Base-by-base conservation (phyloP, 768 basidiomycete species). In the Leucocoprinus sp. region DNA sequence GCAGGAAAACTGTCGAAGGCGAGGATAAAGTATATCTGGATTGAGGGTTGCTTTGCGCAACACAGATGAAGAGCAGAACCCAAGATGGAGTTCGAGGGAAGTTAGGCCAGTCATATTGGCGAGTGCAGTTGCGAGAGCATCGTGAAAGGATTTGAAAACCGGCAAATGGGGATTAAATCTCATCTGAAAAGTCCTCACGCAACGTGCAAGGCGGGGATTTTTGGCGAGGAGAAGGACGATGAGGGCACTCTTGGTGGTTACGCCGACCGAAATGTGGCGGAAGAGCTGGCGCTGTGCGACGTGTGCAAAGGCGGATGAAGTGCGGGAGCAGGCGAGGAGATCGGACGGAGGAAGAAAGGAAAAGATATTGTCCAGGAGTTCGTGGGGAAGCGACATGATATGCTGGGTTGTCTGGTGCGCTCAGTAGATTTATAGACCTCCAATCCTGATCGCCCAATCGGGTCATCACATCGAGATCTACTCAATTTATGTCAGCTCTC, bases 251-350 rank as follows among this genome's bases (percentile, higher is more conserved):
- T 59, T 64, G 3, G 69, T 62, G 49, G 60, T 54, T 5, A 67
- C 54, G 23, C 77, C 70, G 43, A 78, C 52, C 40, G 64, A 57
- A 52, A 87, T 54, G 55, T 74, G 61, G 43, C 80, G 71, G 61
- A 83, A 89, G 61, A 89, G 80, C 27, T 68, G 58, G 48, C 76
- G 76, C 49, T 75, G 76, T 0, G 80, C 80, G 53, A 76, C 60
- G 43, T 64, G 64, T 50, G 65, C 63, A 55, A 82, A 54, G 26
- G 57, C 51, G 11, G 70, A 57, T 50, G 52, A 62, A 5, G 75
- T 65, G 15, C 57, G 62, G 1, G 82, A 68, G 52, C 83, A 66
- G 8, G 70, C 58, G 38, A 67, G 62, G 53, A 85, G 76, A 62
- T 72, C 69, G 8, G 46, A 19, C 11, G 51, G 43, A 37, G 42